phyloP scores from a whole-genome alignment of 208 protist species.

The Jaenimonas drosophilae region DNA sequence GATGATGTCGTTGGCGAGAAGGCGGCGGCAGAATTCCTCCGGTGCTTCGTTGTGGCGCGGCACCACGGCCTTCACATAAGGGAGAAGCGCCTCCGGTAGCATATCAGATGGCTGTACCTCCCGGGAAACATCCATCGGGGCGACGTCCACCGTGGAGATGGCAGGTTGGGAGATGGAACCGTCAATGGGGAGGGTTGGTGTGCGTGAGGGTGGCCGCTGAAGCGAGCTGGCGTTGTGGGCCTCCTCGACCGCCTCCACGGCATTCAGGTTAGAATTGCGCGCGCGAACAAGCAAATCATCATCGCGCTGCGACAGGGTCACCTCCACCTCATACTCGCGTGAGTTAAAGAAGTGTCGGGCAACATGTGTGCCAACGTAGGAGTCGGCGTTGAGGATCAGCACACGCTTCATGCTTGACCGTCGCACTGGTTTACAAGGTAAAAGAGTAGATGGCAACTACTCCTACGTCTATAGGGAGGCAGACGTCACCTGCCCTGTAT shows the following conservation, averaged over 20 bases:
- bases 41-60: slow-evolving; percentile 64
- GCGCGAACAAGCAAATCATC: slow-evolving; percentile 4
- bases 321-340: slow-evolving; percentile 68
- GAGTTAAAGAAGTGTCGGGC: slow-evolving; percentile 44
- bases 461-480: no score
- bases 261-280: no score
- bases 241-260: no score
- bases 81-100: slow-evolving; percentile 23
- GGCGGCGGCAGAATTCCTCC: slow-evolving; percentile 30
- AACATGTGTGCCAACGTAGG: slow-evolving; percentile 63
- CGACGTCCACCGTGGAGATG: background rate
- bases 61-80: slow-evolving; percentile 38
- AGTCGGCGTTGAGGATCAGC: slow-evolving; percentile 72
- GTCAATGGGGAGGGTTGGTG: no score
- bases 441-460: no score
- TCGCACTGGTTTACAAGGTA: no score
- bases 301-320: slow-evolving; percentile 33
- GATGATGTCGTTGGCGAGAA: slow-evolving; percentile 79
- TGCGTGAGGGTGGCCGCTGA: no score
- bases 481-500: background rate
- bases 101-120: slow-evolving; percentile 5
- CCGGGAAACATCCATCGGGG: background rate
- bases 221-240: no score
- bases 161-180: no score
- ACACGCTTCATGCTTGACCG: slow-evolving; percentile 67